Conservation (phyloP, 2,329 filamentous ascomycete genomes). For the Chaetomiaceae sp. region DNA sequence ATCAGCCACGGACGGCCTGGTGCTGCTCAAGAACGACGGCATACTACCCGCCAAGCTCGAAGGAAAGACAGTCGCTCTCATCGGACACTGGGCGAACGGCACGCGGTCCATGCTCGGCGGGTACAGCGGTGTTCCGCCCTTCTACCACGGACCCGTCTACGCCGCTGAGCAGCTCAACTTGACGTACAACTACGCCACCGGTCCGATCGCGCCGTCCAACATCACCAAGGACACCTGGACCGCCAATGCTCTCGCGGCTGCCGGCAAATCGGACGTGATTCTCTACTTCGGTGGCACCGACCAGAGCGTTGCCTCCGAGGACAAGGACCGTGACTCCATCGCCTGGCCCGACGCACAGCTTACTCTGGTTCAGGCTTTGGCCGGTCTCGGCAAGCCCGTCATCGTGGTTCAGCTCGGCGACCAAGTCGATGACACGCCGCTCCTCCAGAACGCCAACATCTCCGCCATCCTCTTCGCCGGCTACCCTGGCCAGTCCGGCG, state of each 20-base stretch:
- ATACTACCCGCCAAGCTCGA: conserved; percentile 37
- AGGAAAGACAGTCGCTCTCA: conserved; percentile 42
- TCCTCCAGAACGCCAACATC: conserved; percentile 43
- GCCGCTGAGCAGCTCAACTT: conserved; percentile 40
- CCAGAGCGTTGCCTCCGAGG: conserved; percentile 45
- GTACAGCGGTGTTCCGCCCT: conserved; percentile 49
- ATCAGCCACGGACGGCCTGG: conserved; percentile 41
- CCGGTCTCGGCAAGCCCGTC: conserved; percentile 39
- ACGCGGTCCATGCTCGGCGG: conserved; percentile 45
- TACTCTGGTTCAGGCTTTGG: conserved; percentile 41
- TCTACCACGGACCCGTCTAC: conserved; percentile 41
- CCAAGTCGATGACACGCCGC: conserved; percentile 44
- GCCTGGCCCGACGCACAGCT: conserved; percentile 48
- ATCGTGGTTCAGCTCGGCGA: conserved; percentile 46
- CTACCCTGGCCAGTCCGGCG: conserved; percentile 55
- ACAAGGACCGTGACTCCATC: conserved; percentile 43
- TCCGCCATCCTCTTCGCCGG: conserved; percentile 50
- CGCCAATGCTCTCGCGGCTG: conserved; percentile 31
- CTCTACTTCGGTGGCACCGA: conserved; percentile 54
- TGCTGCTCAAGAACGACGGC: conserved; percentile 48
- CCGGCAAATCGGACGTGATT: conserved; percentile 43
- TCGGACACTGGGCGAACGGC: conserved; percentile 48
- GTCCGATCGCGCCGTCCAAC: conserved; percentile 25
- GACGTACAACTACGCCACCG: conserved; percentile 23
- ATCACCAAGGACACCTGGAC: conserved; percentile 28